phyloP scores from a whole-genome alignment of 129 eudicot genomes.

The Flaveria ramosissima region DNA sequence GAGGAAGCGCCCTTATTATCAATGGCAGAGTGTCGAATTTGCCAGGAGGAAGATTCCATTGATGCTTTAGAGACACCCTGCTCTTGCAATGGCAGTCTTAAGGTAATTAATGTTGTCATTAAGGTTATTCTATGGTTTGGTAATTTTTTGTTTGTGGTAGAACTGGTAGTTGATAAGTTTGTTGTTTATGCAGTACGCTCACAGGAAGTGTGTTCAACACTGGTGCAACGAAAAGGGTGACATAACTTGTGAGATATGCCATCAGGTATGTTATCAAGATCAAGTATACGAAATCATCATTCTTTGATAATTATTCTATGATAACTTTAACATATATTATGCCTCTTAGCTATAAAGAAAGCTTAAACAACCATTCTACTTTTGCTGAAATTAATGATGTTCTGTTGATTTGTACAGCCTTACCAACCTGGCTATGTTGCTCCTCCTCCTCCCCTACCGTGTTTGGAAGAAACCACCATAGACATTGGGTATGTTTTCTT shows the following conservation, averaged over 20 bases:
- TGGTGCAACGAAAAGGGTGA: conserved; percentile 47
- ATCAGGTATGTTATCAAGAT: conserved; percentile 34
- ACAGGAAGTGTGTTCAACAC: conserved; percentile 49
- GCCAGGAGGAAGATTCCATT: conserved; percentile 46
- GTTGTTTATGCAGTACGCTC: conserved; percentile 38
- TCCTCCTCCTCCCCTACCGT: conserved; percentile 75
- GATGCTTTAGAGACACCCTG: conserved; percentile 44
- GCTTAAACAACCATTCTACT: background rate
- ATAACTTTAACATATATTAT: background rate
- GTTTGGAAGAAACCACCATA: conserved; percentile 69
- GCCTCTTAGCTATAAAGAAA: background rate
- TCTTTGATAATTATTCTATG: background rate
- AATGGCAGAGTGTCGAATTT: conserved; percentile 45
- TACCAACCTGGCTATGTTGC: conserved; percentile 93
- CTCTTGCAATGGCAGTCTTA: conserved; percentile 46
- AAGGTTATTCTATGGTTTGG: background rate
- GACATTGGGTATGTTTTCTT: conserved; percentile 73
- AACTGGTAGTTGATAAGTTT: background rate
- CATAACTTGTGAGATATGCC: conserved; percentile 48
- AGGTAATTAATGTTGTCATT: conserved; percentile 15
- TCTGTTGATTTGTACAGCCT: conserved; percentile 49
- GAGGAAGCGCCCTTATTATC: conserved; percentile 77
- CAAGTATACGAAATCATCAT: background rate
- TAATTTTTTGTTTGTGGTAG: conserved; percentile 12
- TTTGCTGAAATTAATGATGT: background rate